phyloP scores from a whole-genome alignment of 768 basidiomycete species.

The Lactarius evosmus region DNA sequence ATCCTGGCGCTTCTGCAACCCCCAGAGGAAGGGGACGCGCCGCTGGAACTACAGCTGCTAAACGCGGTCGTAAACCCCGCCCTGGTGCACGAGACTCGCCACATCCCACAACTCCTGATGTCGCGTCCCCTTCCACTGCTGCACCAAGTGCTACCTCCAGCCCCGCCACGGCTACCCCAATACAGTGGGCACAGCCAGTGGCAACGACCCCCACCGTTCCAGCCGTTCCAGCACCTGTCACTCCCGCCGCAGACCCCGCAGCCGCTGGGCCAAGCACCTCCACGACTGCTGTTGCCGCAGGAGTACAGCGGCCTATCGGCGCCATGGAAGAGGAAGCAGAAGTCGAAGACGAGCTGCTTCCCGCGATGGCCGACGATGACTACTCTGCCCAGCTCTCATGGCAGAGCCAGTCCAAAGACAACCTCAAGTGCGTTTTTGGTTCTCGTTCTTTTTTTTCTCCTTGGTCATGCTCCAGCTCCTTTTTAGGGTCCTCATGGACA shows the following conservation, averaged over 20 bases:
- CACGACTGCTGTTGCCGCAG: neutral
- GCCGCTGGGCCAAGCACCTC: neutral
- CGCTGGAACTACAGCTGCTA: neutral
- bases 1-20: slow-evolving; percentile 12
- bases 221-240: neutral
- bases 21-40: slow-evolving; percentile 3
- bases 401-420: slow-evolving; percentile 87
- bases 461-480: neutral
- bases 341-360: slow-evolving; percentile 72
- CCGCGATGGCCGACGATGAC: slow-evolving; percentile 87
- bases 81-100: slow-evolving; percentile 14
- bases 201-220: neutral
- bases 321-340: slow-evolving; percentile 48
- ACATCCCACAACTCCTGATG: slow-evolving; percentile 8
- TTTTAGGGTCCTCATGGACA: slow-evolving; percentile 80
- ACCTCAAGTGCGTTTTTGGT: slow-evolving; percentile 59
- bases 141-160: slow-evolving; percentile 13
- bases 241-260: slow-evolving; percentile 1
- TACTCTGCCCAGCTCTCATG: slow-evolving; percentile 80
- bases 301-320: slow-evolving; percentile 21
- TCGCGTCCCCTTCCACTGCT: slow-evolving; percentile 9
- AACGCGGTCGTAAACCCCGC: slow-evolving; percentile 28
- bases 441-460: slow-evolving; percentile 9
- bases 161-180: slow-evolving; percentile 1
- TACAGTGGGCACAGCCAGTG: slow-evolving; percentile 21